Percentiles rank a stretch among this genome's conserved stretches.
Conservation (phyloP, 768 basidiomycete species). For the Macrocybe gigantea region DNA sequence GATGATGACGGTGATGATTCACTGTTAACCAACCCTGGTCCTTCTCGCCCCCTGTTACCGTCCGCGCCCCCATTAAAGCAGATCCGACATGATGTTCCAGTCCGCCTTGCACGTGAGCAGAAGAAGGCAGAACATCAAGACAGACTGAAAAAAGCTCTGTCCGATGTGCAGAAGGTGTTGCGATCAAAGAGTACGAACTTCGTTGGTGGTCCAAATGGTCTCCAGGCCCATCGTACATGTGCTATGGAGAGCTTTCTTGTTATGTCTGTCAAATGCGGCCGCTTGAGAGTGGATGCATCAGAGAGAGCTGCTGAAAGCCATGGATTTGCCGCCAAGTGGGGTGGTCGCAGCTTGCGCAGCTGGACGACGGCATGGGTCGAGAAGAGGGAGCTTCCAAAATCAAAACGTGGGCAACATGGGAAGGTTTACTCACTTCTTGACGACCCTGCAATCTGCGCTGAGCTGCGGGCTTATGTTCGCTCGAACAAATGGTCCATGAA, state of each 20-base stretch:
- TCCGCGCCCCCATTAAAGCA: not conserved
- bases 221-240: conserved; percentile 8
- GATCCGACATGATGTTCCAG: not conserved
- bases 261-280: conserved; percentile 8
- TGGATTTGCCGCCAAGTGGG: conserved; percentile 12
- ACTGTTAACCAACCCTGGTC: not conserved
- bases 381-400: conserved; percentile 6
- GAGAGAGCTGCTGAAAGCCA: conserved; percentile 9
- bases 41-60: no score
- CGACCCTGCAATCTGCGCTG: conserved; percentile 7
- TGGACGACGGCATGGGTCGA: conserved; percentile 9
- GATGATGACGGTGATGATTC: not conserved
- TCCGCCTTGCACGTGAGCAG: not conserved
- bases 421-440: conserved; percentile 9
- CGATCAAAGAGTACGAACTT: conserved; percentile 10
- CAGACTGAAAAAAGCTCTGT: not conserved
- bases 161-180: conserved; percentile 12
- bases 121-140: not conserved
- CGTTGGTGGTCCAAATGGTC: conserved; percentile 9
- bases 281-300: conserved; percentile 9
- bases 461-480: conserved; percentile 7
- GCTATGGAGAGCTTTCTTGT: conserved; percentile 11
- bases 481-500: conserved; percentile 17
- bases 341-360: conserved; percentile 2
- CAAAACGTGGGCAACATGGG: conserved; percentile 6